These are phyloP conservation scores for Ministeria vibrans DNA, from an alignment of 78 protist genomes.

Conservation along the genomic window DNA sequence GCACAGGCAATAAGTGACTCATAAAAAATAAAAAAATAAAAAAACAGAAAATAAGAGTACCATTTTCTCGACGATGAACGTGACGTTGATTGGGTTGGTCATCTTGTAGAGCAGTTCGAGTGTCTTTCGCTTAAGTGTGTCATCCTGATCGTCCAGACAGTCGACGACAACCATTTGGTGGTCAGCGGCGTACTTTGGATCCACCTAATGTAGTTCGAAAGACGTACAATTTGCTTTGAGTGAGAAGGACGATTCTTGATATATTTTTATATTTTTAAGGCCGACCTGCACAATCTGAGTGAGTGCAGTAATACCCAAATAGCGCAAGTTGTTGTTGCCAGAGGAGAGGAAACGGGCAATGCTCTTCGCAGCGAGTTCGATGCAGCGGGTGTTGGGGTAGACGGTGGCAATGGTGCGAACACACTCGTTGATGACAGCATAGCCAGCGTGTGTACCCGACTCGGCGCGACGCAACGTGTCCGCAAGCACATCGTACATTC, in stretches of 20 bases:
- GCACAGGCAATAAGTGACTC: not conserved
- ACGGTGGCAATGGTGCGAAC: constrained; percentile 72
- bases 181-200: constrained; percentile 63
- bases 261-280: no score
- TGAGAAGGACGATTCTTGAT: no score
- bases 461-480: constrained; percentile 66
- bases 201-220: constrained; percentile 10
- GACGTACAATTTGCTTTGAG: no score
- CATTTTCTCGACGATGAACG: constrained; percentile 56
- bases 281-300: constrained; percentile 46
- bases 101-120: constrained; percentile 79
- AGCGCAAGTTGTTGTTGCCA: constrained; percentile 69
- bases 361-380: constrained; percentile 57
- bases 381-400: constrained; percentile 62
- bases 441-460: constrained; percentile 67
- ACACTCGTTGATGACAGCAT: constrained; percentile 79
- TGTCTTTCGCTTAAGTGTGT: constrained; percentile 60
- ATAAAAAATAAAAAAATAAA: no score
- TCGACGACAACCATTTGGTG: constrained; percentile 85
- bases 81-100: constrained; percentile 74
- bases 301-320: constrained; percentile 83
- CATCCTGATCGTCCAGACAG: constrained; percentile 83
- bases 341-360: constrained; percentile 58
- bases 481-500: constrained; percentile 52
- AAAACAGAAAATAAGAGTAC: not conserved